Base-by-base conservation (phyloP, 2,329 filamentous ascomycete species). In the Colletotrichum ledebouriae region DNA sequence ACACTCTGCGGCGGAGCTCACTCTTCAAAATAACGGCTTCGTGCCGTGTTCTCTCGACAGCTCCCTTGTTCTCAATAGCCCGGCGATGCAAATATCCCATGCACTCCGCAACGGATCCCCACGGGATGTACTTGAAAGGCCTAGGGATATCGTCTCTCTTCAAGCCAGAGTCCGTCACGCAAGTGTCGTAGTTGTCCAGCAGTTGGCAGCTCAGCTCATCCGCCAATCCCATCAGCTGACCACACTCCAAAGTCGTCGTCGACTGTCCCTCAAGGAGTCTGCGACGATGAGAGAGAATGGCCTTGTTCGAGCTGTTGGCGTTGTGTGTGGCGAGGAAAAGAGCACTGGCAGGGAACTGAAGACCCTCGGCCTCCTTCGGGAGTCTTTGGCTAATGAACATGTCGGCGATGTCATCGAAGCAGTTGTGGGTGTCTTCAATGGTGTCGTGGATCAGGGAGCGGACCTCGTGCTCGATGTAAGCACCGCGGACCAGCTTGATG, bases 261-360 rank as follows among this genome's bases (percentile, higher is more conserved):
- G 81, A 79, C 12, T 73, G 75, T 17, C 81, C 82, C 9, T 70
- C 82, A 71, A 84, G 83, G 62, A 86, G 81, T 39, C 90, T 78
- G 12, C 79, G 81, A 25, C 85, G 85, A n/a, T 86, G 87, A 57
- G 81, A 83, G 17, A 84, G 80, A 13, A 97, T 90, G 3, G 92
- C 93, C 47, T 86, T 86, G 56, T 87, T 37, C 10, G 65, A 59
- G 65, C 65, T 68, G 34, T 46, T 34, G 55, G 65, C 87, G 76
- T 97, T 98, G 81, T 98, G 94, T 1, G 92, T 92, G 10, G 94
- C 94, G 13, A 98, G 84, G 33, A 97, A 88, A 20, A 97, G 75
- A 72, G 84, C 84, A 13, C 90, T 68, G 2, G 46, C 84, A 1
- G 78, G 77, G 0, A 90, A 90, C 74, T 89, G 91, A 59, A 64